phyloP scores from a whole-genome alignment of 2,329 filamentous ascomycete species.

The Dactylellina parvicollis region DNA sequence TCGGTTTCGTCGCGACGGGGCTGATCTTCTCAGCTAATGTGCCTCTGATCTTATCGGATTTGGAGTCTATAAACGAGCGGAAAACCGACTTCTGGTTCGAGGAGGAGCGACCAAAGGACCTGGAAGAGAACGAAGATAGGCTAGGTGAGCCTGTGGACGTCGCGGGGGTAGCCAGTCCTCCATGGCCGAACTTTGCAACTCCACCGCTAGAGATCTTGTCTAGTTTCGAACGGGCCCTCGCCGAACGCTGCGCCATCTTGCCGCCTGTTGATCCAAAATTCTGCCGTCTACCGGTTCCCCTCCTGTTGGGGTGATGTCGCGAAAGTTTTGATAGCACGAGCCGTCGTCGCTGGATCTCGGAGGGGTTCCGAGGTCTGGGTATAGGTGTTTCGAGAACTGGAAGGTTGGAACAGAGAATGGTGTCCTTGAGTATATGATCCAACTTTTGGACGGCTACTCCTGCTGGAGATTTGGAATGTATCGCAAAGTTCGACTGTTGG shows the following conservation, averaged over 20 bases:
- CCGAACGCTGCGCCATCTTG: slow-evolving; percentile 58
- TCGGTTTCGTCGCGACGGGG: slow-evolving; percentile 47
- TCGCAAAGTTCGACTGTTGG: slow-evolving; percentile 4
- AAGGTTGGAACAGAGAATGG: background rate
- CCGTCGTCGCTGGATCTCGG: slow-evolving; percentile 24
- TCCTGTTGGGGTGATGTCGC: slow-evolving; percentile 31
- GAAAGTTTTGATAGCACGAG: slow-evolving; percentile 8
- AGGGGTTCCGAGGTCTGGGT: slow-evolving; percentile 13
- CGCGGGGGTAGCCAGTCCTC: slow-evolving; percentile 57
- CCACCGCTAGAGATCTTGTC: slow-evolving; percentile 57
- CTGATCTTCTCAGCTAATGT: slow-evolving; percentile 53
- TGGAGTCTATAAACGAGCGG: slow-evolving; percentile 56
- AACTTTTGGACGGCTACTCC: slow-evolving; percentile 23
- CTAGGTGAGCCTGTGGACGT: slow-evolving; percentile 55
- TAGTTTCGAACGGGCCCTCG: slow-evolving; percentile 58
- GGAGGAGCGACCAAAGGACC: slow-evolving; percentile 49
- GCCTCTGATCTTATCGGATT: slow-evolving; percentile 57
- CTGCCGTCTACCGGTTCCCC: slow-evolving; percentile 13
- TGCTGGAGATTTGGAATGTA: too few relatives aligned
- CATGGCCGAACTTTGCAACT: slow-evolving; percentile 55
- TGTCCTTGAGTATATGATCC: slow-evolving; percentile 29
- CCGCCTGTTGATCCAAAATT: slow-evolving; percentile 18
- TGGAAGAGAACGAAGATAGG: slow-evolving; percentile 51
- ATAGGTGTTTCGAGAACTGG: slow-evolving; percentile 3
- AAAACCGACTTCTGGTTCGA: slow-evolving; percentile 55